Base-by-base conservation (phyloP, 768 basidiomycete genomes). In the Clitopilus passeckerianus region DNA sequence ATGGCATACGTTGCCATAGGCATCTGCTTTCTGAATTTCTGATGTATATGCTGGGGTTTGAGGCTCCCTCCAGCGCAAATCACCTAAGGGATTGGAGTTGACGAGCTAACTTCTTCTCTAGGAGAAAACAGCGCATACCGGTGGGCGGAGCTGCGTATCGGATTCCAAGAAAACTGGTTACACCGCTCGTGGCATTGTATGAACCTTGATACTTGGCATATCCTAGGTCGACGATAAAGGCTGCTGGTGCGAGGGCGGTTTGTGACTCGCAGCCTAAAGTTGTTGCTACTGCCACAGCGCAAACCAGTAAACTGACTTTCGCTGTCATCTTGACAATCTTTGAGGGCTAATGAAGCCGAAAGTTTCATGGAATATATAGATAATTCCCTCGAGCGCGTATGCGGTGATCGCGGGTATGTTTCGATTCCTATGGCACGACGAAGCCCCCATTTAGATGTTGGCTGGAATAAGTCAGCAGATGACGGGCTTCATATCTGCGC, bases 71-170 rank as follows among this genome's bases (percentile, higher is more conserved):
- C 66, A 70, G 1, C 68, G 62, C 8, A 67, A 33, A 30, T 58
- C 56, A 4, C 68, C 75, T 62, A 22, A 6, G 12, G 2, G 16
- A 27, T 22, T 30, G 27, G 30, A 30, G 5, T 53, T 27, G 30
- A 23, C 15, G 34, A 0, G 12, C 22, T 34, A 22, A 24, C 27
- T 35, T 57, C 43, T 20, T n/a, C 22, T 8, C 5, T 12, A 18
- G n/a, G 18, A 20, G 1, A n/a, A 16, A 4, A 33, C 7, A 50
- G 34, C 8, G 59, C 72, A 53, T 6, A 54, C 60, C 60, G 5
- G 60, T 61, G 14, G 76, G 76, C 23, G 74, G 66, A 9, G 73
- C 69, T 30, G 76, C 76, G 59, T 74, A 77, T 18, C 76, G 69
- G 54, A 74, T 70, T 12, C 70, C 70, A 12, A 70, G 57, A 57